A percentile compares a stretch with the other conserved stretches of the same genome.
These are phyloP conservation scores for Chimonanthus salicifolius DNA, from an alignment of 164 flowering plant genomes.

Conservation along the genomic window DNA sequence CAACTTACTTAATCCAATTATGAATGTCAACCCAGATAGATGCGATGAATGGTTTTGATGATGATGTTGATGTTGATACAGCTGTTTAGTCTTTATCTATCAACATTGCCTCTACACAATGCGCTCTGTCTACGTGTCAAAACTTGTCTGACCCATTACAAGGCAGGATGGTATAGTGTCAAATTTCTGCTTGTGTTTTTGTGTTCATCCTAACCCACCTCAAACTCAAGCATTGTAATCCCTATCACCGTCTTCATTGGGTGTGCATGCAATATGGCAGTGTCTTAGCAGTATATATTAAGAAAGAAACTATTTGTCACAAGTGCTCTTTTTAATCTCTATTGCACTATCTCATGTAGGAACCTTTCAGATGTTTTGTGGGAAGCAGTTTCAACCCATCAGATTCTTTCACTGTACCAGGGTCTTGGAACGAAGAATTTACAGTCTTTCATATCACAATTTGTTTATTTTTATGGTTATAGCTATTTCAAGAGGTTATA, in stretches of 20 bases:
- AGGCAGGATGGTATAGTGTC: too few relatives aligned
- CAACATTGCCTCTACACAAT: too few relatives aligned
- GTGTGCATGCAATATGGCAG: not conserved
- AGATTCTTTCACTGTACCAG: conserved; percentile 56
- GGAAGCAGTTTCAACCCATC: conserved; percentile 53
- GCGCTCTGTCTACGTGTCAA: too few relatives aligned
- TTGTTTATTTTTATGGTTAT: conserved; percentile 58
- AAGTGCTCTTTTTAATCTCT: not conserved
- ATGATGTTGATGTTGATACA: too few relatives aligned
- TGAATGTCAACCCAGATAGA: too few relatives aligned
- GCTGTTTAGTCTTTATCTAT: too few relatives aligned
- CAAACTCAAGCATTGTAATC: too few relatives aligned
- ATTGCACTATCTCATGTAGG: conserved; percentile 30
- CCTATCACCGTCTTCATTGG: not conserved
- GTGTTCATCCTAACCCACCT: too few relatives aligned
- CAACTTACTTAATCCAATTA: too few relatives aligned
- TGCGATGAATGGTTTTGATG: too few relatives aligned
- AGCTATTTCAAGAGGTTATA: conserved; percentile 48
- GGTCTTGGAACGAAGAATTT: conserved; percentile 61
- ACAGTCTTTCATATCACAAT: conserved; percentile 51
- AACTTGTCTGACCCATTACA: too few relatives aligned
- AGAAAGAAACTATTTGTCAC: not conserved
- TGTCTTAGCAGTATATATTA: not conserved
- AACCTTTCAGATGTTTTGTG: conserved; percentile 50
- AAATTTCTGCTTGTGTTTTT: too few relatives aligned